Conservation (phyloP, 495 filamentous ascomycete genomes). For the Penicillium riverlandense region DNA sequence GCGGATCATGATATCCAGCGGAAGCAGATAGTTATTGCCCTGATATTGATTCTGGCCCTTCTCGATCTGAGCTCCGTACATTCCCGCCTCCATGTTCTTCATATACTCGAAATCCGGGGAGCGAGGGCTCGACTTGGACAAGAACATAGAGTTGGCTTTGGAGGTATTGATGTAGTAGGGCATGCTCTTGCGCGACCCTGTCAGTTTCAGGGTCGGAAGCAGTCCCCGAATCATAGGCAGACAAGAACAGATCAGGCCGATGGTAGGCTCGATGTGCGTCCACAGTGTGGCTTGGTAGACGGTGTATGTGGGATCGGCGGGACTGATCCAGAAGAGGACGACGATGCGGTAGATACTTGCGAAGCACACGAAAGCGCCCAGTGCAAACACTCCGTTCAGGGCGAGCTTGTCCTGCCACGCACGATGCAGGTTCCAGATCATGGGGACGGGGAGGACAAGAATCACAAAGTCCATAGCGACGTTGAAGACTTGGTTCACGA, state of each 20-base stretch:
- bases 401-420: constrained; percentile 39
- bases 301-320: constrained; percentile 36
- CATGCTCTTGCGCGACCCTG: constrained; percentile 13
- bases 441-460: constrained; percentile 30
- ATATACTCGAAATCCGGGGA: constrained; percentile 23
- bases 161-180: constrained; percentile 26
- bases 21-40: constrained; percentile 10
- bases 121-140: constrained; percentile 17
- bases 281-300: constrained; percentile 47
- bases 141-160: constrained; percentile 17
- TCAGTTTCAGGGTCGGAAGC: constrained; percentile 31
- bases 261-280: constrained; percentile 51
- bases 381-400: constrained; percentile 38
- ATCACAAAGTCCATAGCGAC: constrained; percentile 38
- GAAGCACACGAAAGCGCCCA: constrained; percentile 43
- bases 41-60: constrained; percentile 1
- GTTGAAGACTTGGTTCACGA: constrained; percentile 31
- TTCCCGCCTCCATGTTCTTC: constrained; percentile 21
- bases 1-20: constrained; percentile 23
- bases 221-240: constrained; percentile 51
- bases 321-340: constrained; percentile 48
- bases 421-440: constrained; percentile 40
- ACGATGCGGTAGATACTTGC: constrained; percentile 47
- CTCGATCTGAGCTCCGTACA: constrained; percentile 8
- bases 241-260: constrained; percentile 50